phyloP scores from a whole-genome alignment of 2,329 filamentous ascomycete species.

The Cordyceps tenuipes region DNA sequence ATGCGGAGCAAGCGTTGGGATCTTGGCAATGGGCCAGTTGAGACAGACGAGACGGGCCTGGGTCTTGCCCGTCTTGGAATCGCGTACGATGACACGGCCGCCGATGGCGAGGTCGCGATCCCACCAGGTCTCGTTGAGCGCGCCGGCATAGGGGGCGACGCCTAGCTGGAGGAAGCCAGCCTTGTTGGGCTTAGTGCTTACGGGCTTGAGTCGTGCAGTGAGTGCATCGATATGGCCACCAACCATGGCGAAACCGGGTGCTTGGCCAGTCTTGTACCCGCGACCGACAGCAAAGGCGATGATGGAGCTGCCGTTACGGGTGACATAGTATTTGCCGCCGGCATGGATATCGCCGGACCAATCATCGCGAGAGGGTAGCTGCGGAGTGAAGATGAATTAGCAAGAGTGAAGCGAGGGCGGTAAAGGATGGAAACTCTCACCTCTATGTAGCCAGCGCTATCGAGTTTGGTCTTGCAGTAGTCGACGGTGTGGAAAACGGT shows the following conservation, averaged over 20 bases:
- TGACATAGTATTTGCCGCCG: slow-evolving; percentile 83
- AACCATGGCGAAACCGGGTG: slow-evolving; percentile 66
- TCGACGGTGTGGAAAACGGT: slow-evolving; percentile 88
- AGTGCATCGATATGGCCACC: slow-evolving; percentile 91
- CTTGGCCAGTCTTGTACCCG: slow-evolving; percentile 70
- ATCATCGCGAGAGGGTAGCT: slow-evolving; percentile 69
- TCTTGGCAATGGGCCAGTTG: slow-evolving; percentile 86
- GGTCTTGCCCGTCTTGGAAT: slow-evolving; percentile 65
- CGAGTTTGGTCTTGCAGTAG: slow-evolving; percentile 66
- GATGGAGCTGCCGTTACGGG: slow-evolving; percentile 75
- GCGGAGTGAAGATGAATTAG: neutral
- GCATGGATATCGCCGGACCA: slow-evolving; percentile 66
- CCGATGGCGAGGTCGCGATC: slow-evolving; percentile 89
- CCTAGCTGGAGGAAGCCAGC: slow-evolving; percentile 84
- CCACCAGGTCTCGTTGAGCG: slow-evolving; percentile 88
- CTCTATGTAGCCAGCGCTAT: slow-evolving; percentile 63
- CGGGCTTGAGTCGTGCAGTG: slow-evolving; percentile 83
- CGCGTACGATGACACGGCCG: slow-evolving; percentile 76
- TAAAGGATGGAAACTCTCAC: slow-evolving; percentile 30
- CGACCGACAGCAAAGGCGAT: slow-evolving; percentile 80
- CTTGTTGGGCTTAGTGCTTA: slow-evolving; percentile 75
- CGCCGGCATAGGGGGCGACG: slow-evolving; percentile 88
- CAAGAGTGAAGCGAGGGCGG: no score
- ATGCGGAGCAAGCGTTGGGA: slow-evolving; percentile 88
- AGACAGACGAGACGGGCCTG: slow-evolving; percentile 77